Evolutionary conservation across 352 stramenopile species (phyloP).

Genomic region (Lagenidium giganteum): DNA sequence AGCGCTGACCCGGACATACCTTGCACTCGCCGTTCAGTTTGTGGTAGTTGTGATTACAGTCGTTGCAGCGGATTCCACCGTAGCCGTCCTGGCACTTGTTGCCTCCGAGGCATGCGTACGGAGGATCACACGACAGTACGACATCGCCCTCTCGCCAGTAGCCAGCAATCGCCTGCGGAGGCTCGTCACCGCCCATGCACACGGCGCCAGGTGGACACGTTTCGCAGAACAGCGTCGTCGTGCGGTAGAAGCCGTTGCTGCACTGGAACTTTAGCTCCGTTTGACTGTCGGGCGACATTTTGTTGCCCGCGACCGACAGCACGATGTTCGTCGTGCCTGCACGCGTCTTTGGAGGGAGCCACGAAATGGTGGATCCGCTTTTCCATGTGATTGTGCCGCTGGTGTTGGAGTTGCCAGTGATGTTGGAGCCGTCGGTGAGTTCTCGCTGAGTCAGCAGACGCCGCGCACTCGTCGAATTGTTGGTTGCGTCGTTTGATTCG

Average conservation of each 20-base stretch:
- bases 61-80: conserved; percentile 35
- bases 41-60: conserved; percentile 41
- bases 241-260: conserved; percentile 49
- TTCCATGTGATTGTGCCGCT: conserved; percentile 40
- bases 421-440: background rate
- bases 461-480: conserved; percentile 4
- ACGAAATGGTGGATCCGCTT: conserved; percentile 36
- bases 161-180: conserved; percentile 34
- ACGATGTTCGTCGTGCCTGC: conserved; percentile 45
- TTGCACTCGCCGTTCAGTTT: conserved; percentile 62
- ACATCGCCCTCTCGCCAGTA: conserved; percentile 57
- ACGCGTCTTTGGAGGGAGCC: conserved; percentile 55
- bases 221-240: conserved; percentile 36
- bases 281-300: conserved; percentile 48
- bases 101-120: conserved; percentile 45
- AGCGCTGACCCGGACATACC: conserved; percentile 46
- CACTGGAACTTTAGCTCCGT: conserved; percentile 64
- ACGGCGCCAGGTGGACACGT: conserved; percentile 38
- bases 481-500: conserved; percentile 4
- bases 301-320: conserved; percentile 51
- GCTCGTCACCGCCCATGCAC: conserved; percentile 42
- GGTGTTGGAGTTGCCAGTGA: conserved; percentile 2
- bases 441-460: conserved; percentile 1
- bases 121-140: conserved; percentile 45
- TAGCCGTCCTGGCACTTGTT: conserved; percentile 47